Conservation (phyloP, 1,139 yeast species). For the Saccharomyces hybrid region DNA sequence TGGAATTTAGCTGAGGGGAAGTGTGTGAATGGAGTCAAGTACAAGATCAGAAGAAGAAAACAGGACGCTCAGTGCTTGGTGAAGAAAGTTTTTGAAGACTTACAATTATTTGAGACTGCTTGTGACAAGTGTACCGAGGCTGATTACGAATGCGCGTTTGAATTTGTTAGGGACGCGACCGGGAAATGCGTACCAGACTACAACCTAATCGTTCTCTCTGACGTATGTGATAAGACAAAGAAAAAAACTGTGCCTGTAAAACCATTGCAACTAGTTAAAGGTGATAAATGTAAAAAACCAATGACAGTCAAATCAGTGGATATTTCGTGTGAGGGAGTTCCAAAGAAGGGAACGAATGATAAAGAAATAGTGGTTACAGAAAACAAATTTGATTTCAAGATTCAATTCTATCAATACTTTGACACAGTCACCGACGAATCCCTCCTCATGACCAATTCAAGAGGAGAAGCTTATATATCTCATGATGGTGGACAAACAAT, state of each 20-base stretch:
- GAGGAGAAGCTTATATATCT: slow-evolving; percentile 51
- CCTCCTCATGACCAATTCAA: slow-evolving; percentile 51
- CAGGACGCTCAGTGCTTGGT: slow-evolving; percentile 62
- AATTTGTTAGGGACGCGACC: slow-evolving; percentile 40
- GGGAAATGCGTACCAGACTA: slow-evolving; percentile 51
- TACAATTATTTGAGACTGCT: slow-evolving; percentile 45
- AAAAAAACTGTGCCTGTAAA: slow-evolving; percentile 12
- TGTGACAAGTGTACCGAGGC: slow-evolving; percentile 54
- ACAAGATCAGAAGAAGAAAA: slow-evolving; percentile 61
- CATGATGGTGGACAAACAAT: slow-evolving; percentile 71
- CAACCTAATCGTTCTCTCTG: slow-evolving; percentile 28
- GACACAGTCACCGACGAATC: slow-evolving; percentile 53
- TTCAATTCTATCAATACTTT: slow-evolving; percentile 31
- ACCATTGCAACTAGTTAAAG: slow-evolving; percentile 37
- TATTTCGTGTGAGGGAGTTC: slow-evolving; percentile 30
- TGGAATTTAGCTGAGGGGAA: slow-evolving; percentile 49
- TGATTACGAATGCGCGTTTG: slow-evolving; percentile 71
- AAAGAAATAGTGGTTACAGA: slow-evolving; percentile 22
- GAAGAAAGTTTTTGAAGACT: slow-evolving; percentile 51
- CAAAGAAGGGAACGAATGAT: slow-evolving; percentile 6
- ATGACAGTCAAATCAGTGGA: slow-evolving; percentile 15
- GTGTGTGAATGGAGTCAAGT: slow-evolving; percentile 71
- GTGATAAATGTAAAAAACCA: slow-evolving; percentile 39
- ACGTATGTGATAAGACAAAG: slow-evolving; percentile 29
- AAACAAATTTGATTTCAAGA: slow-evolving; percentile 29